Base-by-base conservation (phyloP, 2,329 filamentous ascomycete genomes). In the Colletotrichum caudatum region DNA sequence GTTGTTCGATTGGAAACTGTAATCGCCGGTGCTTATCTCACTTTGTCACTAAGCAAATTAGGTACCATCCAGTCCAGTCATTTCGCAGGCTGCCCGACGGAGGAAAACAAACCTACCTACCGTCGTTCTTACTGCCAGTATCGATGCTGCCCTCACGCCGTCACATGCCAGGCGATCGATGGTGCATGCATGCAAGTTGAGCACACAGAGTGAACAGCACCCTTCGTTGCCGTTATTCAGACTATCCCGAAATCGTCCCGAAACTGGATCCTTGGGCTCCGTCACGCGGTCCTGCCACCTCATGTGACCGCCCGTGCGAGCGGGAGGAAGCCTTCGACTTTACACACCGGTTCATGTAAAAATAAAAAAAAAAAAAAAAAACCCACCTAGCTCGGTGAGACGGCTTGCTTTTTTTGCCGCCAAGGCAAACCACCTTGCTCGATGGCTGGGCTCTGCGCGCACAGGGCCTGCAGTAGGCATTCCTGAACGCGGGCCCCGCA, bases 281-380 rank as follows among this genome's bases (percentile, higher is more conserved):
- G 20, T 66, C 68, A 67, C 56, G 35, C 33, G 56, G 39, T 58
- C 18, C 48, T 61, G 63, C 63, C 68, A 62, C 68, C 56, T 66
- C 68, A 67, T 26, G 56, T 57, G 56, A 70, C 68, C 48, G 53
- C 41, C 64, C 18, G 57, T 70, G 56, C 68, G 37, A 12, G 46
- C 46, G 46, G 35, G 20, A 50, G 11, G 35, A n/a, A 50, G 11
- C 41, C 18, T n/a, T 56, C 20, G 29, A 59, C 39, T 41, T 37
- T 63, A 12, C n/a, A 12, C 12, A 1, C 48, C 26, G 58, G 44
- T 54, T 65, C 66, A 69, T 29, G 37, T 39, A 44, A 46, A 2
- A 29, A 2, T 29, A 29, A n/a, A n/a, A n/a, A 44, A 46, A 2
- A 29, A 2, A 2, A 29, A 44, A 46, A 2, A 29, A 2, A 2